A percentile compares a stretch with the other conserved stretches of the same genome.
Conservation (phyloP, 805 yeast species). For the Suhomyces sp. region DNA sequence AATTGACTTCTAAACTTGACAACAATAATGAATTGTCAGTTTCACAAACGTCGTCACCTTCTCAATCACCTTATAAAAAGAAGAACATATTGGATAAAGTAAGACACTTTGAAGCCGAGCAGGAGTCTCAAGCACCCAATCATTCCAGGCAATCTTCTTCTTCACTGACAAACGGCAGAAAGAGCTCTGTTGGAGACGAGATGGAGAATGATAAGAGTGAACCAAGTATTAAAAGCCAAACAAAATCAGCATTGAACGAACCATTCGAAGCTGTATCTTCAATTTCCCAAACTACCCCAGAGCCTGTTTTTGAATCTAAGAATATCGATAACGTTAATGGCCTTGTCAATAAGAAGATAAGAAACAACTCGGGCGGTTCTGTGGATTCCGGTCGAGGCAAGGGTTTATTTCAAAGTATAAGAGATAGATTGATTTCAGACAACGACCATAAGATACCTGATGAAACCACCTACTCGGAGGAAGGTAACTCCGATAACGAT, state of each 20-base stretch:
- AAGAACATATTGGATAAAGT: constrained; percentile 33
- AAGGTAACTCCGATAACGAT: constrained; percentile 9
- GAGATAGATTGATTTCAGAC: constrained; percentile 24
- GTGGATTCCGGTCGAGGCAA: constrained; percentile 14
- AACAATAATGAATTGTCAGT: constrained; percentile 16
- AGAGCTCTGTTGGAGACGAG: constrained; percentile 1
- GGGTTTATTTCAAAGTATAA: constrained; percentile 35
- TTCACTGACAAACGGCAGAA: constrained; percentile 3
- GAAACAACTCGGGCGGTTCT: constrained; percentile 3
- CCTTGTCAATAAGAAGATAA: not conserved
- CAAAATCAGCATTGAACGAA: constrained; percentile 1
- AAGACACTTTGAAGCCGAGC: constrained; percentile 30
- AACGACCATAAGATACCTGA: constrained; percentile 3
- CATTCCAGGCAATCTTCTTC: not conserved
- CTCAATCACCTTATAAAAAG: constrained; percentile 19
- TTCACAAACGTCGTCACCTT: constrained; percentile 12
- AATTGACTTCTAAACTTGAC: constrained; percentile 27
- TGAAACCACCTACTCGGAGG: constrained; percentile 6
- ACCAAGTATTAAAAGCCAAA: not conserved
- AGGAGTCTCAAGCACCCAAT: not conserved
- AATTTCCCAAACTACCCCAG: not conserved
- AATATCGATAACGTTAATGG: constrained; percentile 3
- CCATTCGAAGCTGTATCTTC: constrained; percentile 8
- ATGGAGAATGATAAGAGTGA: constrained; percentile 3
- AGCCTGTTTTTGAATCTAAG: not conserved